phyloP scores from a whole-genome alignment of 83 land plant genomes.

The Larix sibirica region DNA sequence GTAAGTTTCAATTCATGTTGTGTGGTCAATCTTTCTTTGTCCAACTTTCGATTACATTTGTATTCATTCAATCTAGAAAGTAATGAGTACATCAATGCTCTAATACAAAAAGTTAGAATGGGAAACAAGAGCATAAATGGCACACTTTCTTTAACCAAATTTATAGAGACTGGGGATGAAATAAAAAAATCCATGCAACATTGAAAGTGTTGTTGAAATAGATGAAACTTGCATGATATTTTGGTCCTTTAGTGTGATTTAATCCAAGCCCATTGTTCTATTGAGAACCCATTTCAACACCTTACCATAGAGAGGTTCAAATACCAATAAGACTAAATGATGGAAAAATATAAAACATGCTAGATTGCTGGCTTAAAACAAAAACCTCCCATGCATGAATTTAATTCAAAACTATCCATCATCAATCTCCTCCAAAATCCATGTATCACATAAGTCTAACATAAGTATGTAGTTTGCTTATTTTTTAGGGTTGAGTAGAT shows the following conservation, averaged over 20 bases:
- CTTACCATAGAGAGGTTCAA: constrained; percentile 19
- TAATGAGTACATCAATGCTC: neutral
- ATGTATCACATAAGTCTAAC: no score
- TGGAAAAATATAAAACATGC: no score
- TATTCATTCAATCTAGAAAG: neutral
- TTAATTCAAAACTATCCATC: no score
- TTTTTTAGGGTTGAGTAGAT: no score
- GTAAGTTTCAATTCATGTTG: neutral
- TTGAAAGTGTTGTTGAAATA: neutral
- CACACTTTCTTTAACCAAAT: neutral
- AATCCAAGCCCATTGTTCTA: neutral
- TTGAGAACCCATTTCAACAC: constrained; percentile 8
- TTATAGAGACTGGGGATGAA: neutral
- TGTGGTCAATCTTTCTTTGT: neutral
- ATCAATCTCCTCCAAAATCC: no score
- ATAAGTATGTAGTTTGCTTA: no score
- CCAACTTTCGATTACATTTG: neutral
- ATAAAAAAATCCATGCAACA: neutral
- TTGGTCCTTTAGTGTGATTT: neutral
- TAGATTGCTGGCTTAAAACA: no score
- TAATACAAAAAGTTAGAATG: neutral
- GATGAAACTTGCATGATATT: neutral
- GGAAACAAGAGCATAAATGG: neutral
- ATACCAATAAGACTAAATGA: neutral
- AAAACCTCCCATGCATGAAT: no score